Percentiles rank a stretch among this genome's conserved stretches.
Evolutionary conservation across 352 stramenopile genomes (phyloP).

Genomic region (Pythium myriotylum): DNA sequence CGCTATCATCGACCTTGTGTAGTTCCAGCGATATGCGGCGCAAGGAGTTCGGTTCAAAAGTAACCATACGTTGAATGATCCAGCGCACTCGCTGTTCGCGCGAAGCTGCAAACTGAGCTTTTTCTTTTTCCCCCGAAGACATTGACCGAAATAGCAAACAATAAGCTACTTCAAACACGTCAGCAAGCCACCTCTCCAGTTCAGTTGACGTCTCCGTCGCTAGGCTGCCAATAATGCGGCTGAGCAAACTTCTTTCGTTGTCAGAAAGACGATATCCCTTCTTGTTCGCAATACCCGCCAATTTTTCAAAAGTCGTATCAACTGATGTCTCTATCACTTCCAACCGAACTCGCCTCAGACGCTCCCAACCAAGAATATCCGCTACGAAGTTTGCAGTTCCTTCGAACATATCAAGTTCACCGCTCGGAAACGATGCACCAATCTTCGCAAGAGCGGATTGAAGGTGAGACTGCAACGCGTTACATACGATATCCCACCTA

Average conservation of each 20-base stretch:
- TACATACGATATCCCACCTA: background rate
- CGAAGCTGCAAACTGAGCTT: constrained; percentile 1
- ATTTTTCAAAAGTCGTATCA: constrained; percentile 14
- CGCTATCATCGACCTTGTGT: constrained; percentile 2
- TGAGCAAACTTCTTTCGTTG: constrained; percentile 20
- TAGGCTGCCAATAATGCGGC: constrained; percentile 7
- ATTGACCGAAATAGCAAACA: constrained; percentile 9
- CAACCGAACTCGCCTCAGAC: constrained; percentile 6
- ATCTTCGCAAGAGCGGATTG: no score
- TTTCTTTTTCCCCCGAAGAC: background rate
- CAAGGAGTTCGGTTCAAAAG: constrained; percentile 9
- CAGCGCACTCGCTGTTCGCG: constrained; percentile 13
- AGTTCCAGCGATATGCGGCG: constrained; percentile 2
- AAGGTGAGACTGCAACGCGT: constrained; percentile 1
- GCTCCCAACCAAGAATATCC: constrained; percentile 18
- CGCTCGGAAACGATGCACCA: no score
- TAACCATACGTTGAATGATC: constrained; percentile 23
- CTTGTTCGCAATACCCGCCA: background rate
- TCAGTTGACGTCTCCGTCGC: constrained; percentile 1
- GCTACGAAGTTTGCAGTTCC: constrained; percentile 12
- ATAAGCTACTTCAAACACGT: constrained; percentile 18
- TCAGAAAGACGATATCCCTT: constrained; percentile 14
- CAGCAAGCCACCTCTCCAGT: constrained; percentile 15
- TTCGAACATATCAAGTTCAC: constrained; percentile 12
- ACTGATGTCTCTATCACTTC: constrained; percentile 10